These are phyloP conservation scores for Taiozyma sp. DNA, from an alignment of 1,139 yeast species.

Conservation along the genomic window DNA sequence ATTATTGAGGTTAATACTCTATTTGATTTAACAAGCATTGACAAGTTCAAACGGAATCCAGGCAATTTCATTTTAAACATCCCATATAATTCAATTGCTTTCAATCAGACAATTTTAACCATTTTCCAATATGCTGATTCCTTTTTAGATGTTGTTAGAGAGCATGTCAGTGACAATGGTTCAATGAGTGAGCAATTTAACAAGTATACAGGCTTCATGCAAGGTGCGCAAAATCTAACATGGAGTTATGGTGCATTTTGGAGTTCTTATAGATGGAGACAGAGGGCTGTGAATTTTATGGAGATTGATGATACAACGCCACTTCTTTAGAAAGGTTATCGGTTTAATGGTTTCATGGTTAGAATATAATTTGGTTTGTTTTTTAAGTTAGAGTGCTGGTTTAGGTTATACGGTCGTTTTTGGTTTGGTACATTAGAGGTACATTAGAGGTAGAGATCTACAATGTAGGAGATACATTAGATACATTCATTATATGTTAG, in stretches of 20 bases:
- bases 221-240: conserved; percentile 82
- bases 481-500: too few relatives aligned
- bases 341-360: too few relatives aligned
- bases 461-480: too few relatives aligned
- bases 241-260: conserved; percentile 89
- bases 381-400: too few relatives aligned
- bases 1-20: conserved; percentile 17
- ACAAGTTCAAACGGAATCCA: conserved; percentile 3
- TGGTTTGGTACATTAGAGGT: background rate
- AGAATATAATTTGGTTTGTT: too few relatives aligned
- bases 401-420: background rate
- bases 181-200: conserved; percentile 87
- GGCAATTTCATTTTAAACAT: conserved; percentile 16
- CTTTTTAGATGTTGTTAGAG: conserved; percentile 62
- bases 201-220: conserved; percentile 73
- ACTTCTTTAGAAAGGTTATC: background rate
- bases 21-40: background rate
- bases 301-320: background rate
- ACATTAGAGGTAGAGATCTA: too few relatives aligned
- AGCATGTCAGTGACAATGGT: conserved; percentile 71
- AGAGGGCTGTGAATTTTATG: conserved; percentile 23
- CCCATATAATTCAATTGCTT: conserved; percentile 43
- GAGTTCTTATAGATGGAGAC: conserved; percentile 64
- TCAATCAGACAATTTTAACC: conserved; percentile 38
- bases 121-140: conserved; percentile 65